Conservation (phyloP, 129 eudicot species). For the Logfia minima region DNA sequence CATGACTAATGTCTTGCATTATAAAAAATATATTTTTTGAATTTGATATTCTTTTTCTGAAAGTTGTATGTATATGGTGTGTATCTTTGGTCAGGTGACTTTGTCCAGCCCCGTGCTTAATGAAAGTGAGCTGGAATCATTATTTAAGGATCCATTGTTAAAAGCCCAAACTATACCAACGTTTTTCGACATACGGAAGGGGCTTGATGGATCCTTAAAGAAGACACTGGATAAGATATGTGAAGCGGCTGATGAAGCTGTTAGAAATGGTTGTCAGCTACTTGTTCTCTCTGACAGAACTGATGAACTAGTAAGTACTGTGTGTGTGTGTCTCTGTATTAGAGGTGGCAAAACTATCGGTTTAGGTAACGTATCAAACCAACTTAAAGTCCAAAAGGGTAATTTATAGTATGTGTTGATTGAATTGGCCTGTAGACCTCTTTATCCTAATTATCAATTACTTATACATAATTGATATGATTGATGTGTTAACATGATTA, state of each 20-base stretch:
- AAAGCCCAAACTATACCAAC: slow-evolving; percentile 77
- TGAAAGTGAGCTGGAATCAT: slow-evolving; percentile 87
- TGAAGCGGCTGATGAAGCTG: slow-evolving; percentile 99
- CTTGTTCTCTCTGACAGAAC: slow-evolving; percentile 95
- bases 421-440: background rate
- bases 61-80: background rate
- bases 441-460: background rate
- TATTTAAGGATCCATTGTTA: slow-evolving; percentile 67
- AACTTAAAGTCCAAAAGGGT: background rate
- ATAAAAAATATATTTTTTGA: background rate
- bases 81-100: slow-evolving; percentile 59
- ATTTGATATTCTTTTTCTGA: background rate
- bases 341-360: background rate
- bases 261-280: slow-evolving; percentile 96
- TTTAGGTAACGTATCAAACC: background rate
- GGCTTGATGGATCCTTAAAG: slow-evolving; percentile 89
- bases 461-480: background rate
- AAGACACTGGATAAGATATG: slow-evolving; percentile 73
- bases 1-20: background rate
- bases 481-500: background rate
- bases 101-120: slow-evolving; percentile 91
- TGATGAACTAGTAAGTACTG: slow-evolving; percentile 75
- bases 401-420: background rate
- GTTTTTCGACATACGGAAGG: slow-evolving; percentile 82
- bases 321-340: slow-evolving; percentile 7